phyloP scores from a whole-genome alignment of 1,284 basidiomycete species.

The Ustilago lituana region DNA sequence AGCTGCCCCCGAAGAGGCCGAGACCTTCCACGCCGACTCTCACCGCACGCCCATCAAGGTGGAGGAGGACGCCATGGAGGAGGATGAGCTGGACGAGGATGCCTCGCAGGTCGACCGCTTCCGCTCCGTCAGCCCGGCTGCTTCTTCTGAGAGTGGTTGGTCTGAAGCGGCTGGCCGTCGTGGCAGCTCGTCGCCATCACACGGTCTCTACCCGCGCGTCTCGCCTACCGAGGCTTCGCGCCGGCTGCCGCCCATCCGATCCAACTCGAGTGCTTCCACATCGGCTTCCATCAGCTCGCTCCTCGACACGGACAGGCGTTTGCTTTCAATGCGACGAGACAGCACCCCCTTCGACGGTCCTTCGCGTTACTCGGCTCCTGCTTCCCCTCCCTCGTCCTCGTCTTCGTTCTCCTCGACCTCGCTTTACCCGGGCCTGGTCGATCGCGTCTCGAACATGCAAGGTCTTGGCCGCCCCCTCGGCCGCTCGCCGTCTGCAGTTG shows the following conservation, averaged over 20 bases:
- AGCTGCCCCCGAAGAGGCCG: conserved; percentile 50
- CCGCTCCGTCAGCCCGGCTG: conserved; percentile 38
- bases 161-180: conserved; percentile 21
- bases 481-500: background rate
- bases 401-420: conserved; percentile 18
- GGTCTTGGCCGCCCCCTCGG: conserved; percentile 33
- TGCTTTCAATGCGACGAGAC: conserved; percentile 17
- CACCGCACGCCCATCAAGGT: conserved; percentile 23
- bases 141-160: conserved; percentile 33
- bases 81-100: conserved; percentile 30
- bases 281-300: conserved; percentile 44
- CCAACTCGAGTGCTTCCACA: conserved; percentile 28
- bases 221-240: conserved; percentile 31
- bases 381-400: conserved; percentile 17
- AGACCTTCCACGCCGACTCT: background rate
- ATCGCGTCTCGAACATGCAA: conserved; percentile 39
- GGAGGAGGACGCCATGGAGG: conserved; percentile 46
- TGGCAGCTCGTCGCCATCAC: conserved; percentile 36
- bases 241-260: conserved; percentile 32
- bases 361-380: conserved; percentile 24
- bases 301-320: conserved; percentile 20
- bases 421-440: conserved; percentile 48
- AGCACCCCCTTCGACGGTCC: conserved; percentile 9
- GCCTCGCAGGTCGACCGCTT: conserved; percentile 18
- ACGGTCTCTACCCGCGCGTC: conserved; percentile 48